A percentile compares a stretch with the other conserved stretches of the same genome.
These are phyloP conservation scores for Boeremia exigua DNA, from an alignment of 2,329 filamentous ascomycete species.

Conservation along the genomic window DNA sequence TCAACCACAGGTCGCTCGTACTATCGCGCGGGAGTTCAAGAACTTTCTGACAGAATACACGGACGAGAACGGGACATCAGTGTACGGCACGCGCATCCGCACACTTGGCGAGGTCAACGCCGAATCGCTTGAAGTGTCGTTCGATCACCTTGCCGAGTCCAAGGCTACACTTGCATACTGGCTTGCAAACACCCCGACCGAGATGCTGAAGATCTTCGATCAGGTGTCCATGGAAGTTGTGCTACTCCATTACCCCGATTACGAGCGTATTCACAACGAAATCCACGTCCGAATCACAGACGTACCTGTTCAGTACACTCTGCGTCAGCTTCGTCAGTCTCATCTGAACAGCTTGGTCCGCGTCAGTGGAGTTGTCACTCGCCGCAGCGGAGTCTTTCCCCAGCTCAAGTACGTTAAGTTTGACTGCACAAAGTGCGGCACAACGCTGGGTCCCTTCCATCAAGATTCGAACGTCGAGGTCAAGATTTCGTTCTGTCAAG, in stretches of 20 bases:
- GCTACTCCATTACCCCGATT: constrained; percentile 94
- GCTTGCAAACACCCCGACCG: constrained; percentile 91
- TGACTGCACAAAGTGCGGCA: constrained; percentile 90
- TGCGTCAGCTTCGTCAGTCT: constrained; percentile 91
- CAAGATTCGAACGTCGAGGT: constrained; percentile 97
- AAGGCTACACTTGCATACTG: constrained; percentile 97
- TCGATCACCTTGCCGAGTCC: constrained; percentile 85
- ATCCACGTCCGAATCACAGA: constrained; percentile 98
- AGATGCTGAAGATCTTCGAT: constrained; percentile 95
- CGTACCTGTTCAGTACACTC: constrained; percentile 90
- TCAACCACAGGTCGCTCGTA: constrained; percentile 85
- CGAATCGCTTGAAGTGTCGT: constrained; percentile 94
- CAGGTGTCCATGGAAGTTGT: constrained; percentile 97
- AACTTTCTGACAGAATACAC: constrained; percentile 96
- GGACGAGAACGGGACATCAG: constrained; percentile 84
- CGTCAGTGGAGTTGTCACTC: constrained; percentile 93
- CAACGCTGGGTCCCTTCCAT: constrained; percentile 92
- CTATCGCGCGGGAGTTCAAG: constrained; percentile 96
- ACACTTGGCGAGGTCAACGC: constrained; percentile 97
- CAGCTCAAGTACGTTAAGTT: constrained; percentile 99
- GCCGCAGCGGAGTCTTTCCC: constrained; percentile 92
- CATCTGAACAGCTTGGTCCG: constrained; percentile 95
- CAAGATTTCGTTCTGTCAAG: constrained; percentile 94
- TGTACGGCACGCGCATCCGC: constrained; percentile 92
- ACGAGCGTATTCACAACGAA: constrained; percentile 95